phyloP scores from a whole-genome alignment of 345 rosid species.

The Acer saccharum region DNA sequence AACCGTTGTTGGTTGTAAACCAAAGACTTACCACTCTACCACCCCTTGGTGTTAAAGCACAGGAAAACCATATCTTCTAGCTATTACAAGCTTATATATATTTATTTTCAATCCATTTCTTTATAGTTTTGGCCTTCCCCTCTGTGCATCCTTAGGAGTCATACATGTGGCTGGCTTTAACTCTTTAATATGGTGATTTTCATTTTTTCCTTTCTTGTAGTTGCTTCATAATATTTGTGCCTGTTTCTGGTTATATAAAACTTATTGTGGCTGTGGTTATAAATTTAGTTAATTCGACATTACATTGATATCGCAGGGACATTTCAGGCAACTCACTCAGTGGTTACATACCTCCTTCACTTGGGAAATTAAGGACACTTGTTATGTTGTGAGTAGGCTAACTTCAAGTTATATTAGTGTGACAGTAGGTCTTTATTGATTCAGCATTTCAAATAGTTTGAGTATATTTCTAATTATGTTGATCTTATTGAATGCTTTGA shows the following conservation, averaged over 20 bases:
- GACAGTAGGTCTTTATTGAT: neutral
- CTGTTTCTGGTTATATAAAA: neutral
- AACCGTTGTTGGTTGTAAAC: neutral
- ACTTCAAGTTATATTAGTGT: conserved; percentile 15
- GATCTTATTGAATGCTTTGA: conserved; percentile 37
- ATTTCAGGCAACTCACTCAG: conserved; percentile 78
- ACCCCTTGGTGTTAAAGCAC: neutral
- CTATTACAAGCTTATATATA: neutral
- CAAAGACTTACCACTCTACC: neutral
- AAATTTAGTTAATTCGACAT: conserved; percentile 2
- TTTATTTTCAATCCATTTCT: neutral
- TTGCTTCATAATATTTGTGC: neutral
- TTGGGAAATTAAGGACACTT: conserved; percentile 70
- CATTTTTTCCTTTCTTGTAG: neutral
- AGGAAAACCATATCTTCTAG: neutral
- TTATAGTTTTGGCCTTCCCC: neutral
- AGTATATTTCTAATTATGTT: conserved; percentile 19
- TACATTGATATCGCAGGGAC: conserved; percentile 49
- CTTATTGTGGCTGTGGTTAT: neutral
- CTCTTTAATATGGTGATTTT: neutral
- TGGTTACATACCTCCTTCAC: conserved; percentile 73
- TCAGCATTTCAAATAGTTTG: neutral
- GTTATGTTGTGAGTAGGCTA: conserved; percentile 64
- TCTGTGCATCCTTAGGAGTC: neutral
- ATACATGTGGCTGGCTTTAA: neutral